Base-by-base conservation (phyloP, 2,329 filamentous ascomycete genomes). In the Fusarium robinianum region DNA sequence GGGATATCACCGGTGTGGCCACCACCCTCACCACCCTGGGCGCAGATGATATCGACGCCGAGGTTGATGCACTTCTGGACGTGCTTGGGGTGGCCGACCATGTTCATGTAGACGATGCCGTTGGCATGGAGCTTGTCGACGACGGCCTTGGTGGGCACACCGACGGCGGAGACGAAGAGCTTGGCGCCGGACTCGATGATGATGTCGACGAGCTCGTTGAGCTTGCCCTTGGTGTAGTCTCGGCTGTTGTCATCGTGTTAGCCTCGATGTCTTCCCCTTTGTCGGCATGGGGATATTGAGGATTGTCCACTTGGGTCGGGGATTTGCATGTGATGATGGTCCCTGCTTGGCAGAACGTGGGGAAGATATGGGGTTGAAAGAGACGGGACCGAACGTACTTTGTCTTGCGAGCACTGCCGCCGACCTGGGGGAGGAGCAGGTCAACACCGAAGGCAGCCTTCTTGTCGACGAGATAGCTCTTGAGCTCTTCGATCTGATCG, bases 81-180 rank as follows among this genome's bases (percentile, higher is more conserved):
- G 76, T 99, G 94, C 84, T 99, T 99, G 66, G 94, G 92, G 80
- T 99, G 94, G 58, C 94, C 94, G 68, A 99, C 91, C 94, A 99
- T 99, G 85, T 99, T 99, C 94, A 97, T 97, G 80, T 95, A 96
- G 58, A 95, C 80, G 60, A 99, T 81, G 58, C 91, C 91, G 64
- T 83, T 76, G 66, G 83, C 81, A 81, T 99, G 94, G 32, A 99
- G 84, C 67, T 82, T 87, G 57, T 97, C 90, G 63, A 99, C 90
- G 46, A 96, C 85, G 60, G 80, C 76, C 73, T 88, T 89, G 58
- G 94, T 90, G 29, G 94, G 91, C 17, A 97, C 87, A 64, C 94
- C 94, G 68, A 99, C 90, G 63, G 94, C 94, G 38, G 89, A 96
- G 62, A 99, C 94, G 75, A 99, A 99, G 48, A 99, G 83, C 71